Conservation (phyloP, 75 land plant species). For the Pinus albicaulis region DNA sequence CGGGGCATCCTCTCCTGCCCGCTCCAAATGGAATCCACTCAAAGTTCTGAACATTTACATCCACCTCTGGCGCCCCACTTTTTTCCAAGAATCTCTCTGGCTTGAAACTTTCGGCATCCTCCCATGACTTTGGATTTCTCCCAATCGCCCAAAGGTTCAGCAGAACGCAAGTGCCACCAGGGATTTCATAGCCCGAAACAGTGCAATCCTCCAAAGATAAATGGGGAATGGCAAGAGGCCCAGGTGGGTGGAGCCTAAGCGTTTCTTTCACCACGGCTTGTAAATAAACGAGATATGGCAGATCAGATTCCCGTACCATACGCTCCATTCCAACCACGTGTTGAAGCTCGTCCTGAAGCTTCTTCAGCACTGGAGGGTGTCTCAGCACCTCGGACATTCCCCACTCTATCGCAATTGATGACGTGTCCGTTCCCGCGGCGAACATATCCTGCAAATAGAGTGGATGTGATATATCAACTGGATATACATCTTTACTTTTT, state of each 20-base stretch:
- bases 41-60: constrained; percentile 6
- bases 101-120: too few relatives aligned
- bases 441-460: constrained; percentile 10
- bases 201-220: too few relatives aligned
- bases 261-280: constrained; percentile 25
- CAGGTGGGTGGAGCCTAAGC: constrained; percentile 14
- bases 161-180: too few relatives aligned
- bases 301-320: constrained; percentile 16
- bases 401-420: constrained; percentile 13
- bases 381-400: constrained; percentile 3
- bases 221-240: constrained; percentile 1
- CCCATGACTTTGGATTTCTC: too few relatives aligned
- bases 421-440: constrained; percentile 19
- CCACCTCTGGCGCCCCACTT: not conserved
- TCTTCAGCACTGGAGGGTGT: constrained; percentile 12
- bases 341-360: constrained; percentile 16
- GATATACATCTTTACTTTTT: too few relatives aligned
- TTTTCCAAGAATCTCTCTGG: too few relatives aligned
- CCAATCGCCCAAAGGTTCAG: too few relatives aligned
- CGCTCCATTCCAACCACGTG: constrained; percentile 14
- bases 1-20: constrained; percentile 10
- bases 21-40: constrained; percentile 6
- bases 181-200: too few relatives aligned
- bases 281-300: constrained; percentile 3
- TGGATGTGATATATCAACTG: not conserved